phyloP scores from a whole-genome alignment of 768 basidiomycete genomes.

The Polyporus arcularius region DNA sequence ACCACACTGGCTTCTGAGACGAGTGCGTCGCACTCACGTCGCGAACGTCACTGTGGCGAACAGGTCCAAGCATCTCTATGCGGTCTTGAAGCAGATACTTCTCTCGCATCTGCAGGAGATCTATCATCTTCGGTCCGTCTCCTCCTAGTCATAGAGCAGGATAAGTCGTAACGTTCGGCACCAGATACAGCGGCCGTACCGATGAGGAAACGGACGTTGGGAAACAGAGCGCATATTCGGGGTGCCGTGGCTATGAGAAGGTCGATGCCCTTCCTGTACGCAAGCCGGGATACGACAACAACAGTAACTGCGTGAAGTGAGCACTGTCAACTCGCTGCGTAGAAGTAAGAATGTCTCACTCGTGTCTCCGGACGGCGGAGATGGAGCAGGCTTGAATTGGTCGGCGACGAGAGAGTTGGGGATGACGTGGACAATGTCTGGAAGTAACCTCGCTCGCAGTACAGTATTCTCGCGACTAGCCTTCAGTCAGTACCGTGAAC shows the following conservation, averaged over 20 bases:
- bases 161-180: not conserved
- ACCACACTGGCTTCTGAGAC: not conserved
- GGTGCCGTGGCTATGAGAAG: conserved; percentile 92
- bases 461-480: conserved; percentile 97
- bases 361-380: conserved; percentile 7
- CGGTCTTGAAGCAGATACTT: conserved; percentile 87
- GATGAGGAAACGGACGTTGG: conserved; percentile 86
- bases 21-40: conserved; percentile 49
- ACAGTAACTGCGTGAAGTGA: conserved; percentile 70
- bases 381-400: conserved; percentile 68
- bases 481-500: not conserved
- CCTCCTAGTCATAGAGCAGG: conserved; percentile 58
- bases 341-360: conserved; percentile 6
- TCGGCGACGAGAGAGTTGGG: conserved; percentile 90
- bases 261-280: conserved; percentile 96
- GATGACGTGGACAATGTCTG: conserved; percentile 79
- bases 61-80: conserved; percentile 84
- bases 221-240: conserved; percentile 81
- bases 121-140: conserved; percentile 93
- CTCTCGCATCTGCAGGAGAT: conserved; percentile 94
- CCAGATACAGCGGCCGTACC: conserved; percentile 45
- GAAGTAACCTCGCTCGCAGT: conserved; percentile 76
- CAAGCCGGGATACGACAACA: conserved; percentile 85
- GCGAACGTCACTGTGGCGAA: conserved; percentile 81
- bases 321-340: not conserved